Evolutionary conservation across 2,329 filamentous ascomycete species (phyloP).

Genomic region (Exophiala mesophila): DNA sequence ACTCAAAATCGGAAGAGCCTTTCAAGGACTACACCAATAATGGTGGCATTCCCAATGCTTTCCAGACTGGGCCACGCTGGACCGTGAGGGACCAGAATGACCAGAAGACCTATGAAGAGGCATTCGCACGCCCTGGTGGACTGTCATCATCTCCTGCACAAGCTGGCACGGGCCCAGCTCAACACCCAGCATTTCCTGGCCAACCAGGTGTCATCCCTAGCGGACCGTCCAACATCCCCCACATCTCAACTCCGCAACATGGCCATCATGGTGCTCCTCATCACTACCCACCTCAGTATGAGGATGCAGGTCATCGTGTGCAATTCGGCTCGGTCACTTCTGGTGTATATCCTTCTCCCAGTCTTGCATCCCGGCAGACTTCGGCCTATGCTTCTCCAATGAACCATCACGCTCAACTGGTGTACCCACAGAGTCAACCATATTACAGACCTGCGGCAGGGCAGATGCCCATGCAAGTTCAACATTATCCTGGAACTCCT

Average conservation of each 20-base stretch:
- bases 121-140: slow-evolving; percentile 66
- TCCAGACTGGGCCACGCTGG: slow-evolving; percentile 82
- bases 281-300: slow-evolving; percentile 70
- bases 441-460: slow-evolving; percentile 66
- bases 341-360: slow-evolving; percentile 76
- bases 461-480: slow-evolving; percentile 57
- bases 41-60: slow-evolving; percentile 77
- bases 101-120: slow-evolving; percentile 73
- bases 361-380: slow-evolving; percentile 61
- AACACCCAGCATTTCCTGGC: slow-evolving; percentile 73
- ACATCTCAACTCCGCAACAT: slow-evolving; percentile 68
- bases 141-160: slow-evolving; percentile 65
- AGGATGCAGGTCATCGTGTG: slow-evolving; percentile 77
- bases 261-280: slow-evolving; percentile 72
- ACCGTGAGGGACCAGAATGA: slow-evolving; percentile 63
- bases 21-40: slow-evolving; percentile 66
- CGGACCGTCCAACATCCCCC: slow-evolving; percentile 61
- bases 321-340: slow-evolving; percentile 74
- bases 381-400: slow-evolving; percentile 66
- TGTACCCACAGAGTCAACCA: slow-evolving; percentile 52
- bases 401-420: slow-evolving; percentile 64
- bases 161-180: slow-evolving; percentile 54
- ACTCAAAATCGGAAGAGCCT: slow-evolving; percentile 36
- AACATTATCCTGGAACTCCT: slow-evolving; percentile 65
- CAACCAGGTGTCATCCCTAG: slow-evolving; percentile 81